Evolutionary conservation across 2,329 filamentous ascomycete genomes (phyloP), one percentile per base, ranked within the genome.

Genomic region (Cladobotryum protrusum): DNA sequence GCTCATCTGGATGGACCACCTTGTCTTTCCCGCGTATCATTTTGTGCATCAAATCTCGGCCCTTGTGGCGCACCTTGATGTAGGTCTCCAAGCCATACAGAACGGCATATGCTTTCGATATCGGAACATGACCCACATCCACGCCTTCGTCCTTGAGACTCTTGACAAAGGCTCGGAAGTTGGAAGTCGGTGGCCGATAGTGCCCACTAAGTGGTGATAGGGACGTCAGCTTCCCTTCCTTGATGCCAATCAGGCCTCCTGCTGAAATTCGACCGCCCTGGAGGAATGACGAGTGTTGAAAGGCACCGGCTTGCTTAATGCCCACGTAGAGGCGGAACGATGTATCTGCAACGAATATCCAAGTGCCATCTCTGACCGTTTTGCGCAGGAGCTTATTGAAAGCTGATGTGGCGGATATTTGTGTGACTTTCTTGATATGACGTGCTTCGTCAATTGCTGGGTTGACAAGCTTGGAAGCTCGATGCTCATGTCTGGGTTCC

Each of bases 281-380:
- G 1, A 96, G 75, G 61, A 96, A 96, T 0, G 88, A 93, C 12
- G 86, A 91, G 67, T 96, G 91, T 61, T 96, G 91, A 61, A 96
- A 96, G 4, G 87, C 83, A 11, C 91, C 91, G 4, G 83, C 86
- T 64, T 87, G 82, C 62, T 96, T 96, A 72, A 96, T 93, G 43
- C 90, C 90, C 33, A 96, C 82, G 64, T 95, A 96, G 0, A 96
- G 74, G 1, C 87, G 82, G 65, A 91, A 93, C 1, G 81, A 85
- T 1, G 88, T 92, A 67, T 96, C 90, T 19, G 87, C 86, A 7
- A 91, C 90, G 60, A 95, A 96, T 56, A 96, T 95, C 91, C 91
- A 96, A 4, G 87, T 93, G 61, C 92, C 91, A 55, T 89, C 89
- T 66, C 84, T 87, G 36, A 90, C 86, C 0, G 86, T 84, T 56